Conservation (phyloP, 305 asterid genomes). For the Fraxinus albicans region DNA sequence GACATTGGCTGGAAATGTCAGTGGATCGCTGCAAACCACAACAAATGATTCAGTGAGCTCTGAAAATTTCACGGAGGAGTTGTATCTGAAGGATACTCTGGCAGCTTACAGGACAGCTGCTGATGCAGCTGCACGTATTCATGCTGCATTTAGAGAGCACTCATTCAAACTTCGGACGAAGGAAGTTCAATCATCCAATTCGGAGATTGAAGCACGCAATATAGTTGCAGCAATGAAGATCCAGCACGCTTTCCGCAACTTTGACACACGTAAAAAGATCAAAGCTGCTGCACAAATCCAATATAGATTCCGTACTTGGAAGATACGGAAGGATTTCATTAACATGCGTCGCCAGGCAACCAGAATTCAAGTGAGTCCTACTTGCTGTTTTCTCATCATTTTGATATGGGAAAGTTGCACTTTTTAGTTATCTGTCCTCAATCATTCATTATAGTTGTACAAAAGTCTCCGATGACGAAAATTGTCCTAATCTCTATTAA, state of each 20-base stretch:
- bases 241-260: conserved; percentile 89
- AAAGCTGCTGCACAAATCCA: conserved; percentile 92
- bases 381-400: background rate
- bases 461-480: background rate
- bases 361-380: conserved; percentile 70
- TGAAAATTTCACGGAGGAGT: conserved; percentile 61
- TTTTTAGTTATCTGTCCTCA: background rate
- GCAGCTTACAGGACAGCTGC: conserved; percentile 97
- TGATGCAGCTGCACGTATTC: conserved; percentile 98
- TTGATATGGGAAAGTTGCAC: background rate
- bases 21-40: conserved; percentile 69
- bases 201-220: conserved; percentile 78
- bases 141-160: conserved; percentile 89
- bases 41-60: conserved; percentile 36
- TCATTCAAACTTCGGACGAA: conserved; percentile 51
- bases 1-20: conserved; percentile 92
- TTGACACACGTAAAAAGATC: conserved; percentile 63
- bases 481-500: background rate
- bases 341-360: conserved; percentile 84
- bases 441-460: background rate
- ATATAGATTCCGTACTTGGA: conserved; percentile 83
- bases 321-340: conserved; percentile 76
- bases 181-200: conserved; percentile 55
- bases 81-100: conserved; percentile 72
- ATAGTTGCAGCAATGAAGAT: conserved; percentile 96